phyloP scores from a whole-genome alignment of 148 eudicot genomes.

The Polygonum aviculare region DNA sequence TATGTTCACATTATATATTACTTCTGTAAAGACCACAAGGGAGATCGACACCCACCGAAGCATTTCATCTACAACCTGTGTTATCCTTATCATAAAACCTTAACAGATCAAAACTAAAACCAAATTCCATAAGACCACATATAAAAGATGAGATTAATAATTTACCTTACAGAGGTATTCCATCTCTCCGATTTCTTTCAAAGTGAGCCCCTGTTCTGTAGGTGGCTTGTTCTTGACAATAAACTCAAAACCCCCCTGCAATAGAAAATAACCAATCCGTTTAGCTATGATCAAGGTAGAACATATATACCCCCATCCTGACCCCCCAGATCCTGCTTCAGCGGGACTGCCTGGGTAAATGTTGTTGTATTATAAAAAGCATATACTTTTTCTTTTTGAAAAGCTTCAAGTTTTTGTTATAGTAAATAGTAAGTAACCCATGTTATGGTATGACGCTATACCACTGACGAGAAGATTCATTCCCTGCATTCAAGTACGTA shows the following conservation, averaged over 20 bases:
- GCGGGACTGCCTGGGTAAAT: no score
- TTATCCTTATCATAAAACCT: neutral
- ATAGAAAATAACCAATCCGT: neutral
- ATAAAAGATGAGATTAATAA: neutral
- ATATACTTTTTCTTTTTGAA: constrained; percentile 67
- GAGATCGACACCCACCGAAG: constrained; percentile 79
- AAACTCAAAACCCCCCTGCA: constrained; percentile 73
- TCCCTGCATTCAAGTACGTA: constrained; percentile 93
- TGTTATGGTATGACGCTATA: constrained; percentile 29
- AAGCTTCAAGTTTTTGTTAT: constrained; percentile 56
- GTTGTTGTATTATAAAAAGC: neutral
- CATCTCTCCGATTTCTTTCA: constrained; percentile 69
- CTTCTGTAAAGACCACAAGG: constrained; percentile 68
- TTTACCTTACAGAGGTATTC: constrained; percentile 75
- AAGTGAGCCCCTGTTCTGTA: constrained; percentile 55
- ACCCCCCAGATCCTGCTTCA: no score
- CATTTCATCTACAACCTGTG: constrained; percentile 84
- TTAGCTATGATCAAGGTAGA: neutral
- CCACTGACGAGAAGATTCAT: constrained; percentile 82
- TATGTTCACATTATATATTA: constrained; percentile 47
- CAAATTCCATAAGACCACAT: neutral
- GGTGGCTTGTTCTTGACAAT: constrained; percentile 47
- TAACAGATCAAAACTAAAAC: neutral
- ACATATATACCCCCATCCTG: no score
- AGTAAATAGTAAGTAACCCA: constrained; percentile 63